Evolutionary conservation across 768 basidiomycete genomes (phyloP), one percentile per base, ranked within the genome.

Genomic region (Daedaleopsis sinensis): DNA sequence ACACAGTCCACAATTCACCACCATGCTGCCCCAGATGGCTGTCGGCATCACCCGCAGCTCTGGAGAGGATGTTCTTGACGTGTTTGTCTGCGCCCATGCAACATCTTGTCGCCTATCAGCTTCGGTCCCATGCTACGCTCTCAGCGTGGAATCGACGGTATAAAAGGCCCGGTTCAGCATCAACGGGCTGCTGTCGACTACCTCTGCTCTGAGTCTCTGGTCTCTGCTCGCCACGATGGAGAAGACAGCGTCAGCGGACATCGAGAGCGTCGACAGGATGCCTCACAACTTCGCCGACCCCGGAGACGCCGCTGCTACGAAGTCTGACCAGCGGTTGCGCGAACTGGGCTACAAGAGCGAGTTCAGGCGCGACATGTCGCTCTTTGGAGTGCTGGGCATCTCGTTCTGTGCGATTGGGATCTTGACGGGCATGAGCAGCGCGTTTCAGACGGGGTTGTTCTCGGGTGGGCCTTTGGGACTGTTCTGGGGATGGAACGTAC

Each of bases 401-500:
- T 84, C 82, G 0, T 86, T 86, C 68, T 84, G 84, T 51, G 80
- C 84, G 9, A 84, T 86, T 27, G 83, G 84, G 6, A 84, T 86
- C 63, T 74, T 86, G 12, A 85, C 83, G 7, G 83, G 84, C 32
- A 85, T 84, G 82, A 82, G 81, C 55, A 82, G 81, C 55, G 83
- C 84, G 0, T 84, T 85, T 61, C 84, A 85, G 66, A 84, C 83
- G 0, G 83, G 84, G 0, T 70, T 84, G 13, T 83, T 84, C 68
- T 84, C 82, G 46, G 83, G 84, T 0, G 84, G 84, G 6, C 84
- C 84, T 3, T 67, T 85, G 32, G 82, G 84, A 1, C 70, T 85
- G 61, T 85, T 86, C 68, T 85, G 84, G 84, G 84, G 83, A 11
- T 85, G 84, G 84, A 85, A 86, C 65, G 84, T 84, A 60, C 64